Base-by-base conservation (phyloP, 306 rosid species). In the Urtica urens region DNA sequence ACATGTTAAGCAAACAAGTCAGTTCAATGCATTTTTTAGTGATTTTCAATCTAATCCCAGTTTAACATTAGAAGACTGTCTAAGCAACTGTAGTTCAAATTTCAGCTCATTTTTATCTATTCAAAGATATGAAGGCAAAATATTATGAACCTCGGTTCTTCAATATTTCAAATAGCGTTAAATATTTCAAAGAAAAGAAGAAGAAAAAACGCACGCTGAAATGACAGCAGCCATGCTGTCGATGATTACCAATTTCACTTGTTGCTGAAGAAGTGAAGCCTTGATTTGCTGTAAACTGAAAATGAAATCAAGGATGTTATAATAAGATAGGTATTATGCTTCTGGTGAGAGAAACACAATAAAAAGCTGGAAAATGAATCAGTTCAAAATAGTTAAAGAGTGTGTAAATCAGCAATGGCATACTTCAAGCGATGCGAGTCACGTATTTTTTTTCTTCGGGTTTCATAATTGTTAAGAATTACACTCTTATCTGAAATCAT, bases 171-270 rank as follows among this genome's bases (percentile, higher is more conserved):
- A 19, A 22, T 33, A 18, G 34, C 16, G 17, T n/a, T 20, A 33
- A 45, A 12, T 15, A 22, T 3, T n/a, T n/a, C n/a, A n/a, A n/a
- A n/a, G n/a, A n/a, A n/a, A n/a, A n/a, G 23, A 6, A 33, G 47
- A 31, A n/a, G n/a, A 48, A 44, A 41, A 29, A 51, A 59, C 78
- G 69, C 66, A 83, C 96, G 87, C 85, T 49, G 77, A 59, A 67
- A 76, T 67, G 45, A 83, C 82, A 56, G 96, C 83, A 69, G 94
- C 81, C 88, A 87, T 80, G 72, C 96, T 83, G 63, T 87, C 96
- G 63, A 87, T 74, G 55, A 87, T 66, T 51, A 87, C 75, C 71
- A 87, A 67, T 71, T 87, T 87, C 67, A 83, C 94, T 59, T 80
- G 79, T 42, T 74, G 78, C 62, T 76, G 82, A 61, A 78, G 76